Evolutionary conservation across 495 filamentous ascomycete genomes (phyloP).

Genomic region (Pyronema domesticum): DNA sequence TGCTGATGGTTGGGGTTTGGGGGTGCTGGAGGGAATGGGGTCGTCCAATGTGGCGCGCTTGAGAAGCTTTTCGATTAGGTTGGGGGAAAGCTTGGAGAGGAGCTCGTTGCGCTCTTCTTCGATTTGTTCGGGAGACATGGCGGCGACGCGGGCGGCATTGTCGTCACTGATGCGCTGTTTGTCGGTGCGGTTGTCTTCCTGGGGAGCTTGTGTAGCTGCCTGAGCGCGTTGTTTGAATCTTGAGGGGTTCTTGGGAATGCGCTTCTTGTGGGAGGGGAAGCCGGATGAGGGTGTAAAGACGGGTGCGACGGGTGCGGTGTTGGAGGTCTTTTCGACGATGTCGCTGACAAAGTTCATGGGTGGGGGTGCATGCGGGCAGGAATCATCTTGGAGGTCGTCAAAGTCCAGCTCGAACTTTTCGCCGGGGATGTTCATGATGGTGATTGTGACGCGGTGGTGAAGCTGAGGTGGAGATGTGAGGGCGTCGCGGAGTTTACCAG

Average conservation of each 20-base stretch:
- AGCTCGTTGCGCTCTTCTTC: constrained; percentile 58
- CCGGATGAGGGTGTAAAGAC: constrained; percentile 53
- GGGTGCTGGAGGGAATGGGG: constrained; percentile 12
- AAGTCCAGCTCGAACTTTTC: constrained; percentile 43
- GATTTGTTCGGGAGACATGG: constrained; percentile 72
- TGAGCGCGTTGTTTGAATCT: constrained; percentile 58
- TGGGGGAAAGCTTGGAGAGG: constrained; percentile 46
- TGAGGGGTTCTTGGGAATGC: constrained; percentile 38
- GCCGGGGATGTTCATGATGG: constrained; percentile 39
- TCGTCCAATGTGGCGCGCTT: constrained; percentile 66
- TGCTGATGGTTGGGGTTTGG: background rate
- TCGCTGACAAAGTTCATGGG: constrained; percentile 45
- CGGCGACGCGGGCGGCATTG: constrained; percentile 52
- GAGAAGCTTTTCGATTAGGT: constrained; percentile 56
- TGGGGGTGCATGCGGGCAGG: constrained; percentile 14
- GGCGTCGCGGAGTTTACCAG: no score
- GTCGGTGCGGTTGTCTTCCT: constrained; percentile 34
- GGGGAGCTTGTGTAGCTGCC: constrained; percentile 14
- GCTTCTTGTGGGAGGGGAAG: constrained; percentile 73
- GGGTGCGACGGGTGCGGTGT: constrained; percentile 38
- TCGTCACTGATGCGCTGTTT: constrained; percentile 58
- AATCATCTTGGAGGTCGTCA: constrained; percentile 26
- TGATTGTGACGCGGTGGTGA: background rate
- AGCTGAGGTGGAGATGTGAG: no score
- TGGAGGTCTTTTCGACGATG: constrained; percentile 51